Evolutionary conservation across 2,329 filamentous ascomycete genomes (phyloP).

Genomic region (Chrysosporium queenslandicum): DNA sequence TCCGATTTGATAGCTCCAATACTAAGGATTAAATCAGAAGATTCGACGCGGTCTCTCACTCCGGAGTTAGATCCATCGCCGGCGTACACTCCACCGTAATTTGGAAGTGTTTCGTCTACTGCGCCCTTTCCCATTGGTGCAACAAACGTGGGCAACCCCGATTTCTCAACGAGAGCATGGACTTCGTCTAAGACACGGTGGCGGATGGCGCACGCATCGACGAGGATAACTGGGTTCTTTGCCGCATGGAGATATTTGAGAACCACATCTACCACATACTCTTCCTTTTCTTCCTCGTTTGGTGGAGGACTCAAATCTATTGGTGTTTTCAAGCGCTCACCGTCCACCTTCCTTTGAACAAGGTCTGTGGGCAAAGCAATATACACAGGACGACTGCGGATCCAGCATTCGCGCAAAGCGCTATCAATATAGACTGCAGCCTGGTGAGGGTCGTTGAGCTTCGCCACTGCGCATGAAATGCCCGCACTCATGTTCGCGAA

Average conservation of each 20-base stretch:
- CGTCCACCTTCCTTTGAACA: conserved; percentile 59
- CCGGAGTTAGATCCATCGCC: conserved; percentile 57
- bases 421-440: conserved; percentile 45
- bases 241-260: conserved; percentile 60
- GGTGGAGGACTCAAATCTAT: conserved; percentile 53
- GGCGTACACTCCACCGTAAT: conserved; percentile 71
- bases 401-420: conserved; percentile 42
- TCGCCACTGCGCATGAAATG: conserved; percentile 44
- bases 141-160: conserved; percentile 65
- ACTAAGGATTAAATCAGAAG: conserved; percentile 33
- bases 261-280: conserved; percentile 67
- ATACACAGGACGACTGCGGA: conserved; percentile 47
- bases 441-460: conserved; percentile 37
- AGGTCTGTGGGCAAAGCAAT: conserved; percentile 45
- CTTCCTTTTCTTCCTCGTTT: conserved; percentile 61
- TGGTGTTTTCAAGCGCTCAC: conserved; percentile 53
- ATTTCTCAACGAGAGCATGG: conserved; percentile 59
- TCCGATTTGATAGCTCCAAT: conserved; percentile 36
- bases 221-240: conserved; percentile 62
- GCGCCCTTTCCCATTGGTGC: conserved; percentile 80
- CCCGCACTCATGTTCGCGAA: conserved; percentile 43
- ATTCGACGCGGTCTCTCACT: conserved; percentile 31
- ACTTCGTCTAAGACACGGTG: conserved; percentile 63
- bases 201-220: conserved; percentile 70
- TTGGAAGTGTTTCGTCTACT: conserved; percentile 60